Conservation (phyloP, 495 filamentous ascomycete species). For the Recurvomyces mirabilis region DNA sequence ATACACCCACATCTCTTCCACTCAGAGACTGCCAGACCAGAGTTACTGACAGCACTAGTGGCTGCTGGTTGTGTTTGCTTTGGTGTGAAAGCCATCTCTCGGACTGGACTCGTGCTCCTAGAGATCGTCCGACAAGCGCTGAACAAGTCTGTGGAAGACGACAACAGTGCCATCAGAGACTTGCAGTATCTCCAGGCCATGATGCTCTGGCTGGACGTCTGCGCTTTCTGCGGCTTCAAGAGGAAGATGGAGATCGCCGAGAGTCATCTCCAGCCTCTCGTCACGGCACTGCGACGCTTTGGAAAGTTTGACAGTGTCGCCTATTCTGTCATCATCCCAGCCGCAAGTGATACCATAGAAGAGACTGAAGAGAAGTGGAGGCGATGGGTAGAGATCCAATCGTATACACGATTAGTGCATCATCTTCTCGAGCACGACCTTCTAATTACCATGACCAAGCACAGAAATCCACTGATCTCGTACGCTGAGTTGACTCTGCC, state of each 20-base stretch:
- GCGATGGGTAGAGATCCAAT: slow-evolving; percentile 34
- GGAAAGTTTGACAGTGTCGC: slow-evolving; percentile 34
- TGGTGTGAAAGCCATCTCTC: slow-evolving; percentile 41
- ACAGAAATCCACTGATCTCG: slow-evolving; percentile 44
- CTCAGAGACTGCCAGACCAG: slow-evolving; percentile 34
- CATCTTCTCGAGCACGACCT: slow-evolving; percentile 45
- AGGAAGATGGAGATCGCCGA: slow-evolving; percentile 58
- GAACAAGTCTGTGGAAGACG: slow-evolving; percentile 41
- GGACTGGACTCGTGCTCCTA: slow-evolving; percentile 48
- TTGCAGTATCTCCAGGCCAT: slow-evolving; percentile 43
- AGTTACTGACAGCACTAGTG: slow-evolving; percentile 42
- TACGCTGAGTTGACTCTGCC: slow-evolving; percentile 52
- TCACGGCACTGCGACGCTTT: slow-evolving; percentile 34
- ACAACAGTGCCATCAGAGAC: slow-evolving; percentile 43
- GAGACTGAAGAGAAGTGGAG: slow-evolving; percentile 46
- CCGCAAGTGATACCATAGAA: slow-evolving; percentile 35
- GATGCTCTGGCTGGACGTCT: slow-evolving; percentile 43
- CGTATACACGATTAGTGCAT: slow-evolving; percentile 38
- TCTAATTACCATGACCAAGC: slow-evolving; percentile 44
- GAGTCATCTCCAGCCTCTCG: slow-evolving; percentile 40
- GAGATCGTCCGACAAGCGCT: slow-evolving; percentile 45
- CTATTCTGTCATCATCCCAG: slow-evolving; percentile 34
- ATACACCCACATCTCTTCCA: slow-evolving; percentile 46
- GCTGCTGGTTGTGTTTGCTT: slow-evolving; percentile 44
- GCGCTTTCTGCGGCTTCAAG: slow-evolving; percentile 52